phyloP scores from a whole-genome alignment of 169 alveolate genomes.

The Perkinsus marinus region DNA sequence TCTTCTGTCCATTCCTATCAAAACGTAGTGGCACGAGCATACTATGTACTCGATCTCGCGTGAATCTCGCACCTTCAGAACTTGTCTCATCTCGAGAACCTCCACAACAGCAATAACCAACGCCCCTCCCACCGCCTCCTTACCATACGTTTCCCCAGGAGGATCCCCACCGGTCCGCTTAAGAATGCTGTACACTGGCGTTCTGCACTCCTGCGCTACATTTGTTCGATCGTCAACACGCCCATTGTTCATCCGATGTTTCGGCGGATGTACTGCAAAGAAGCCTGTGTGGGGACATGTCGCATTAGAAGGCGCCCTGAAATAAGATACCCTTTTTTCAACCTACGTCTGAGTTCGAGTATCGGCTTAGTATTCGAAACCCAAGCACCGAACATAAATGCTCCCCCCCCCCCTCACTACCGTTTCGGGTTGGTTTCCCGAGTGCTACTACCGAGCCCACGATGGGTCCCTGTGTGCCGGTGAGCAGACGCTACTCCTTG shows the following conservation, averaged over 20 bases:
- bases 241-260: neutral
- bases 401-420: neutral
- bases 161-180: neutral
- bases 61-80: neutral
- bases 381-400: neutral
- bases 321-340: neutral
- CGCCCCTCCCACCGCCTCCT: too few relatives aligned
- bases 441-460: neutral
- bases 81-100: neutral
- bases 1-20: neutral
- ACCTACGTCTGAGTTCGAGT: neutral
- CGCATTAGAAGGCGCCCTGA: neutral
- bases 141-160: neutral
- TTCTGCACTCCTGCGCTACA: neutral
- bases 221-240: neutral
- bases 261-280: neutral
- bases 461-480: neutral
- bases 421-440: neutral
- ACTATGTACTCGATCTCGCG: neutral
- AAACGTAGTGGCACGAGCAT: neutral
- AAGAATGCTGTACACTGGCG: neutral
- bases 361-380: neutral
- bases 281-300: neutral
- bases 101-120: neutral
- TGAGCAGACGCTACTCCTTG: neutral